Evolutionary conservation across 495 filamentous ascomycete genomes (phyloP), one percentile per base, ranked within the genome.

Genomic region (Bacidia gigantensis): DNA sequence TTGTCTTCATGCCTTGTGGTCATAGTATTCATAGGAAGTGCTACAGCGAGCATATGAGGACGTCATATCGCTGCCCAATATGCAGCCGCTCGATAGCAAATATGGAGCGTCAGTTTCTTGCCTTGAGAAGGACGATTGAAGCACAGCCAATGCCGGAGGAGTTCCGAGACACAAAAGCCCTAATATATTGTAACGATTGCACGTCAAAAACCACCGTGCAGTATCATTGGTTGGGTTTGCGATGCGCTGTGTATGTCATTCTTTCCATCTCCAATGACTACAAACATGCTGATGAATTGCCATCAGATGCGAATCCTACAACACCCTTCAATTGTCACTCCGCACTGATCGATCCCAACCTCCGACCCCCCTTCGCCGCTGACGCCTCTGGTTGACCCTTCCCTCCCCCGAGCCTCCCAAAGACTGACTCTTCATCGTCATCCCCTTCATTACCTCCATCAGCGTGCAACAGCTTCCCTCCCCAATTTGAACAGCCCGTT

Each of bases 21-120:
- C 92, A 99, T 65, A 92, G 88, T 64, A 92, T 99, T 57, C 92
- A 99, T 64, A 76, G 81, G 53, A 76, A 76, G 54, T 99, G 92
- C 67, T 86, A 92, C 61, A 76, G 82, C 26, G 78, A 87, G 57
- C 83, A 93, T 61, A 87, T 87, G 70, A 82, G 85, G 57, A 77
- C 74, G 3, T 92, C 88, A 2, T 97, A 97, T 67, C 86, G 85
- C 55, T 99, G 92, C 61, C 92, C 92, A 1, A 85, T 96, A 32
- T 99, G 92, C 73, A 90, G 81, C 64, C 85, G 87, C 62, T 94
- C 85, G 51, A 84, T 90, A 20, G 78, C 86, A 56, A 99, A 99
- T 67, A 97, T 99, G 92, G 92, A 97, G 60, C 77, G 84, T 24
- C 88, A 89, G 53, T 99, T 96, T 69, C 79, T 86, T 46, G 89